Evolutionary conservation across 2,329 filamentous ascomycete genomes (phyloP), one percentile per base, ranked within the genome.

Genomic region (Aspergillus sp.): DNA sequence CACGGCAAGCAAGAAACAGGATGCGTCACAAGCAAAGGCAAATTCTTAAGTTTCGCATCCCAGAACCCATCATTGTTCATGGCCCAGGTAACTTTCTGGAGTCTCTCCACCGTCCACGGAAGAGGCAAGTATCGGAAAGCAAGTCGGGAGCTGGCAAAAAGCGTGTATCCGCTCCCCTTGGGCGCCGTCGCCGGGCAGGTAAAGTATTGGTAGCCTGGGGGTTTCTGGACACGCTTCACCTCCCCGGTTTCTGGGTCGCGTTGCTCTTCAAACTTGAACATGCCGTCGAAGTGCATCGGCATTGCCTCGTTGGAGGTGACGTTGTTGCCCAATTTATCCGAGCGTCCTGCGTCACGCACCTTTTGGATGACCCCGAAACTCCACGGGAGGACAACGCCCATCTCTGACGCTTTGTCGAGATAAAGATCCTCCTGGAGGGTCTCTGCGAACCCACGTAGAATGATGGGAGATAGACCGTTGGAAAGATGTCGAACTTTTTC

Each of bases 221-320:
- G 71, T 4, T 54, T 64, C 0, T 75, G 68, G 2, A 72, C 56
- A 1, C 64, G 49, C n/a, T 61, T 60, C n/a, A 67, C 68, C 5
- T 67, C 65, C 0, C 70, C 73, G 1, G 67, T 59, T 6, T 32
- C 57, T 2, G 64, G 61, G 2, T 70, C 60, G 0, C 44, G 57
- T 13, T 66, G 54, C 40, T 72, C 72, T 7, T 67, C 65, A 0
- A 75, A 73, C 52, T 79, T 79, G 65, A 79, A 81, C 27, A 79
- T 59, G 0, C 77, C 78, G 39, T 81, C 77, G 32, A 72, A 81
- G 49, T 81, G 77, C 57, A 78, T 77, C 0, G 78, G 77, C 76
- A 80, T 78, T 48, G 72, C 72, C 45, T 79, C 76, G 2, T 70
- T 67, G 0, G 73, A 77, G 2, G 77, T 64, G 3, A 79, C 74